A percentile compares a stretch with the other conserved stretches of the same genome.
Conservation (phyloP, 768 basidiomycete genomes). For the Sistotremastrum suecicum region DNA sequence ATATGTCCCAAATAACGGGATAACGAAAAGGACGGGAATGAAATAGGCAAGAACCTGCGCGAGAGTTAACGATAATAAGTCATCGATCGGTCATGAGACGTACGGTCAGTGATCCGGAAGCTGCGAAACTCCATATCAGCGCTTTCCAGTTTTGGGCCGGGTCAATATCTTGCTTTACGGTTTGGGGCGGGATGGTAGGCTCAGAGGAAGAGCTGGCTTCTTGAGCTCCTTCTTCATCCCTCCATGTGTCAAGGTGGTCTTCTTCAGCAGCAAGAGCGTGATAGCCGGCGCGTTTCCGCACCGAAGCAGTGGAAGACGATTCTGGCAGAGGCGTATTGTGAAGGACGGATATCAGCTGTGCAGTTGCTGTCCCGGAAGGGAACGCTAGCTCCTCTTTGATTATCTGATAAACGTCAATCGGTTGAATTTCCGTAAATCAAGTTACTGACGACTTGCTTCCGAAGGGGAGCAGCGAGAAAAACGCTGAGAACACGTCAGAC, state of each 20-base stretch:
- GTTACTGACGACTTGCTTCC: conserved; percentile 76
- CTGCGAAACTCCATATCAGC: conserved; percentile 64
- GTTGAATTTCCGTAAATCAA: neutral
- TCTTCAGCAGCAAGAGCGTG: conserved; percentile 13
- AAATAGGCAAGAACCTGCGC: conserved; percentile 71
- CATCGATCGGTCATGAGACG: conserved; percentile 11
- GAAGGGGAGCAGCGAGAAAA: conserved; percentile 89
- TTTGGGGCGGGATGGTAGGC: conserved; percentile 1
- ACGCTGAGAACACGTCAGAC: conserved; percentile 35
- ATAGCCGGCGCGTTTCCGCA: conserved; percentile 48
- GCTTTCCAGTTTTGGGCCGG: conserved; percentile 64
- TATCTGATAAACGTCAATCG: conserved; percentile 35
- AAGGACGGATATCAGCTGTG: conserved; percentile 84
- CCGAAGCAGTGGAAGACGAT: conserved; percentile 15
- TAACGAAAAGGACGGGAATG: conserved; percentile 75
- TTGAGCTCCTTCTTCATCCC: conserved; percentile 2
- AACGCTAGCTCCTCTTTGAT: conserved; percentile 90
- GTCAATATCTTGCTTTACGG: conserved; percentile 28
- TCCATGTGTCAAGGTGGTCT: neutral
- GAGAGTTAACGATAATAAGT: conserved; percentile 1
- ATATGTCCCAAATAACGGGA: conserved; percentile 74
- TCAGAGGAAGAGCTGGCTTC: neutral
- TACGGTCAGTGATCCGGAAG: conserved; percentile 67
- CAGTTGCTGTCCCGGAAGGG: conserved; percentile 92
- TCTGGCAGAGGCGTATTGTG: conserved; percentile 63